phyloP scores from a whole-genome alignment of 257 asterid genomes.

The Solanum piurae region DNA sequence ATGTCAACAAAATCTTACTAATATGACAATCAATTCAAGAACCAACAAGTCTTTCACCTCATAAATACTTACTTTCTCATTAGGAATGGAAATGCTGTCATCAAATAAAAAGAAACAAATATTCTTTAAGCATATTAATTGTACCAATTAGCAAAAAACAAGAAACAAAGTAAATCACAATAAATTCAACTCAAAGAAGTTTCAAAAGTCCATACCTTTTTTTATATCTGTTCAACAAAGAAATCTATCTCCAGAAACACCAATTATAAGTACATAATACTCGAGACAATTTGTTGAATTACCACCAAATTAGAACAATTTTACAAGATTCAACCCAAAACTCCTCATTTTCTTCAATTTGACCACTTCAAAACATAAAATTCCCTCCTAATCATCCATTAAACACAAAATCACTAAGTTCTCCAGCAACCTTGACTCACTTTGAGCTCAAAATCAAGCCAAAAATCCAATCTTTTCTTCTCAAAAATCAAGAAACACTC shows the following conservation, averaged over 20 bases:
- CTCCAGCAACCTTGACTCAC: background rate
- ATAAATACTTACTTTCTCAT: constrained; percentile 9
- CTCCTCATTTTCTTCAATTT: constrained; percentile 15
- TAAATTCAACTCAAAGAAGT: background rate
- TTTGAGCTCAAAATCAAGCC: background rate
- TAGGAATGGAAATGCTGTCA: constrained; percentile 20
- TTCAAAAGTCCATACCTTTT: constrained; percentile 23
- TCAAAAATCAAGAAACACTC: background rate
- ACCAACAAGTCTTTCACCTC: constrained; percentile 3
- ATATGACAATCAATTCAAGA: background rate
- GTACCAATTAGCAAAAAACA: background rate
- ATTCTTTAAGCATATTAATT: background rate
- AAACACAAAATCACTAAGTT: background rate
- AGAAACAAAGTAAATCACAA: background rate
- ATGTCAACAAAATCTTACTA: background rate
- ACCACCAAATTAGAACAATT: background rate
- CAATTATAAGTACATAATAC: background rate
- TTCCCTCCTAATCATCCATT: constrained; percentile 5
- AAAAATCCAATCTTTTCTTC: background rate
- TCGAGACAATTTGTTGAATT: constrained; percentile 1
- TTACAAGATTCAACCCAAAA: background rate
- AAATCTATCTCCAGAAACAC: constrained; percentile 24
- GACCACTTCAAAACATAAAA: background rate
- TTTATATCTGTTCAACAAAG: constrained; percentile 2
- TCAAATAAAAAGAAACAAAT: background rate